A percentile compares a stretch with the other conserved stretches of the same genome.
Evolutionary conservation across 805 yeast genomes (phyloP).

Genomic region (Myxozyma lipomycoides): DNA sequence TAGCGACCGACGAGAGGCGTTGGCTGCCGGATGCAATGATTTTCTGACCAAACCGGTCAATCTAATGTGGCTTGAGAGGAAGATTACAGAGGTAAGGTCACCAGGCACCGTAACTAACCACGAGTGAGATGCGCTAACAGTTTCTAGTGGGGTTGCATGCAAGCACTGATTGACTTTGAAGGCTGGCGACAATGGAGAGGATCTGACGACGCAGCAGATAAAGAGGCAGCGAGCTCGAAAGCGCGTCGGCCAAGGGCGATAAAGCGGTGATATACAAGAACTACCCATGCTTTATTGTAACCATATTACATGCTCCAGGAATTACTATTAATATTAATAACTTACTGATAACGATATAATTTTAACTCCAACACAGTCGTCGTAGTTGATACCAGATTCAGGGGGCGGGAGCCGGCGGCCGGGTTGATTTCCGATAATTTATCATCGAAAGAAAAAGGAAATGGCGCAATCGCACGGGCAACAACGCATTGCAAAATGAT

Average conservation of each 20-base stretch:
- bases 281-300: too few species aligned
- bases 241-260: background rate
- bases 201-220: constrained; percentile 13
- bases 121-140: background rate
- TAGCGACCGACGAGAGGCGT: constrained; percentile 81
- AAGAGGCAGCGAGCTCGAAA: background rate
- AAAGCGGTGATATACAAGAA: background rate
- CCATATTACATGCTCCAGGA: too few species aligned
- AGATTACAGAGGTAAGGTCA: constrained; percentile 55
- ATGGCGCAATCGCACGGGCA: background rate
- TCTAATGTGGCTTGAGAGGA: constrained; percentile 86
- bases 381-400: too few species aligned
- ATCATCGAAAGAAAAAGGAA: background rate
- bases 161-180: constrained; percentile 90
- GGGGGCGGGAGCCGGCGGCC: too few species aligned
- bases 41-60: constrained; percentile 94
- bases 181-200: constrained; percentile 61
- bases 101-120: background rate
- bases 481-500: background rate
- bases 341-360: too few species aligned
- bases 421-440: background rate
- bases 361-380: too few species aligned
- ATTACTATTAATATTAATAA: too few species aligned
- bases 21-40: constrained; percentile 97
- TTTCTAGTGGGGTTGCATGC: constrained; percentile 99